phyloP scores from a whole-genome alignment of 176 grass and related monocot species.

The Oryza meridionalis region DNA sequence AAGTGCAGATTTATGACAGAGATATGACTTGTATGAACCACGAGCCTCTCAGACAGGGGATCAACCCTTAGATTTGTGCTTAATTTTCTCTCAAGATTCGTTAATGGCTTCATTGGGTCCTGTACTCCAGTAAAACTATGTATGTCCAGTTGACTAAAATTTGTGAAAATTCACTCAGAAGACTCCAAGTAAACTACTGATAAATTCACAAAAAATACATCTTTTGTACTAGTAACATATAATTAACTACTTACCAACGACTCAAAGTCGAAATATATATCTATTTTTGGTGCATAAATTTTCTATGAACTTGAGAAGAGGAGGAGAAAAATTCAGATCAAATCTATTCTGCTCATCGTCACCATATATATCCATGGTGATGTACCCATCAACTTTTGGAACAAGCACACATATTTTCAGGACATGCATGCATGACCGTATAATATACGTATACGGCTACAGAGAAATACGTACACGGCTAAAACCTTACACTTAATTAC shows the following conservation, averaged over 20 bases:
- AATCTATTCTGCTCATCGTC: neutral
- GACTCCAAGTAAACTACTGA: neutral
- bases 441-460: constrained; percentile 6
- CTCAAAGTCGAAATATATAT: neutral
- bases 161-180: neutral
- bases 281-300: neutral
- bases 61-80: constrained; percentile 42
- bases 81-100: constrained; percentile 48
- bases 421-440: constrained; percentile 14
- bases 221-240: neutral
- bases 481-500: constrained; percentile 35
- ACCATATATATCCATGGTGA: constrained; percentile 15
- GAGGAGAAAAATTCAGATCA: neutral
- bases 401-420: constrained; percentile 40
- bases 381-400: neutral
- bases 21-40: neutral
- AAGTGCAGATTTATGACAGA: constrained; percentile 31
- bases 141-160: neutral
- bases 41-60: constrained; percentile 40
- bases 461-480: neutral
- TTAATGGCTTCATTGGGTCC: constrained; percentile 28
- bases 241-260: neutral
- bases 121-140: constrained; percentile 36
- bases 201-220: neutral
- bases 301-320: neutral